phyloP scores from a whole-genome alignment of 2,329 filamentous ascomycete genomes.

The Dactylellina haptotyla region DNA sequence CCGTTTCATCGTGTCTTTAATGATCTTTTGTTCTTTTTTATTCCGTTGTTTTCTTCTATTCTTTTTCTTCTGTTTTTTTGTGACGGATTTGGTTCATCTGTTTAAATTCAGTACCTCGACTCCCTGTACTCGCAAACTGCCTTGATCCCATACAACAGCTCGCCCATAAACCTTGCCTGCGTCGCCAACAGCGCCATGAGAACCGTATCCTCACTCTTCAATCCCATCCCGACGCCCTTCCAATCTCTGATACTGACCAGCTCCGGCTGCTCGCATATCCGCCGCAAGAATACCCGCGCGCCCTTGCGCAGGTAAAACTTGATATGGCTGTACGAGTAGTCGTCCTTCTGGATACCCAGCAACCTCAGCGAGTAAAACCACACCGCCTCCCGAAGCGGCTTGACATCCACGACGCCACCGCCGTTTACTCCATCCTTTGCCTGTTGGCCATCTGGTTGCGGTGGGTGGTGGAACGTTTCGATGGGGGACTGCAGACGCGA shows the following conservation, averaged over 20 bases:
- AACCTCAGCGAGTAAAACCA: slow-evolving; percentile 57
- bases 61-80: neutral
- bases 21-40: neutral
- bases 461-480: slow-evolving; percentile 46
- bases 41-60: neutral
- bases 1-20: slow-evolving; percentile 26
- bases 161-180: slow-evolving; percentile 58
- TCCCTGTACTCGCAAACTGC: slow-evolving; percentile 57
- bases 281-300: slow-evolving; percentile 55
- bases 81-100: neutral
- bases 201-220: slow-evolving; percentile 55
- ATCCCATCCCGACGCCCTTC: slow-evolving; percentile 55
- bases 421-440: slow-evolving; percentile 36
- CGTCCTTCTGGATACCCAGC: slow-evolving; percentile 58
- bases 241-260: slow-evolving; percentile 57
- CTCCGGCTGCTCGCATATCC: slow-evolving; percentile 57
- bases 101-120: slow-evolving; percentile 29
- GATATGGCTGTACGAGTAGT: slow-evolving; percentile 57
- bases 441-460: slow-evolving; percentile 29
- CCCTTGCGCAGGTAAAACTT: slow-evolving; percentile 56
- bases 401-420: slow-evolving; percentile 28
- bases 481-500: slow-evolving; percentile 47
- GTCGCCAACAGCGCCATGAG: slow-evolving; percentile 56
- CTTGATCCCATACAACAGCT: slow-evolving; percentile 57
- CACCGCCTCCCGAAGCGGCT: slow-evolving; percentile 56